These are phyloP conservation scores for Nematocida parisii DNA, from an alignment of 371 early-diverging fungal species.

Conservation along the genomic window DNA sequence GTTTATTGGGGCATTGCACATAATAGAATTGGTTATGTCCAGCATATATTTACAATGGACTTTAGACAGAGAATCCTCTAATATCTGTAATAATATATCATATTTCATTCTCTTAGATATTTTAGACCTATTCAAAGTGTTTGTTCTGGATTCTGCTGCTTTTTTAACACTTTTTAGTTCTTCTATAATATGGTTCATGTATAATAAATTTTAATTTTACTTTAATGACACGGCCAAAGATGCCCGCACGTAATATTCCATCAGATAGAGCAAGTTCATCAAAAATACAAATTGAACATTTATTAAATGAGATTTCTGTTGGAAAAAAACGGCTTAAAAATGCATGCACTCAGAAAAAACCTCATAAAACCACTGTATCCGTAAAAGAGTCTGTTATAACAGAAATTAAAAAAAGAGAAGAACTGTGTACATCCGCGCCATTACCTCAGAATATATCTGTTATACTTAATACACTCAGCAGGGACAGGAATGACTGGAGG, in stretches of 20 bases:
- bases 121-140: not conserved
- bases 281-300: too few species aligned
- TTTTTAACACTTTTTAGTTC: not conserved
- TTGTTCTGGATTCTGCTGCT: not conserved
- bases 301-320: not conserved
- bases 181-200: conserved; percentile 1
- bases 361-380: too few species aligned
- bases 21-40: not conserved
- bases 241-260: not conserved
- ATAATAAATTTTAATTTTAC: not conserved
- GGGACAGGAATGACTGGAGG: conserved; percentile 13
- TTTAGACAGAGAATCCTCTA: conserved; percentile 13
- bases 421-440: not conserved
- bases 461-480: not conserved
- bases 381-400: not conserved
- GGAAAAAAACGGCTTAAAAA: not conserved
- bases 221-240: not conserved
- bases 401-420: not conserved
- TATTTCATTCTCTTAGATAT: not conserved
- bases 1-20: not conserved
- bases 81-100: not conserved
- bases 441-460: not conserved
- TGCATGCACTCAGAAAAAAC: too few species aligned
- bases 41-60: conserved; percentile 6
- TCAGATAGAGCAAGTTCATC: too few species aligned